phyloP scores from a whole-genome alignment of 164 flowering plant genomes.

The Nymphaea thermarum region DNA sequence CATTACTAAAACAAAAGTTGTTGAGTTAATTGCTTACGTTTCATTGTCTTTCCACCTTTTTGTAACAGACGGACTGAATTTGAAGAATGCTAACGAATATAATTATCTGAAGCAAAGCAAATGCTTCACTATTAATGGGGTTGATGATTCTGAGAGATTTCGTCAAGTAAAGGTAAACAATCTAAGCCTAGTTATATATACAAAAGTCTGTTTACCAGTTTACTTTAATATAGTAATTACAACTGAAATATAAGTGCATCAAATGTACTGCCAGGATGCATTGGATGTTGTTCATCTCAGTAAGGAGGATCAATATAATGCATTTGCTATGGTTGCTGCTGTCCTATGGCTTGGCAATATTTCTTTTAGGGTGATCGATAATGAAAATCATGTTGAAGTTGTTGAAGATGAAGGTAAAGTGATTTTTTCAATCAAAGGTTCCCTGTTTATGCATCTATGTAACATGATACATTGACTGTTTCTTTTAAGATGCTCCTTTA shows the following conservation, averaged over 20 bases:
- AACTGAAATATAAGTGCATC: not conserved
- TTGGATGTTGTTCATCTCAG: conserved; percentile 85
- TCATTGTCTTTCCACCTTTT: not conserved
- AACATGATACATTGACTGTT: too few relatives aligned
- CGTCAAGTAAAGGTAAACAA: conserved; percentile 49
- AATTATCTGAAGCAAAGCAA: conserved; percentile 84
- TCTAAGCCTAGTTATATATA: not conserved
- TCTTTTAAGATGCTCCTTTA: too few relatives aligned
- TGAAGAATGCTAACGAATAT: conserved; percentile 61
- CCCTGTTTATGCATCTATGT: too few relatives aligned
- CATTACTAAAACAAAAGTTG: not conserved
- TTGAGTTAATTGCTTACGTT: not conserved
- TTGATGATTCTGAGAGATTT: conserved; percentile 89
- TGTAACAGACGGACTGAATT: conserved; percentile 62
- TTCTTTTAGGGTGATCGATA: conserved; percentile 71
- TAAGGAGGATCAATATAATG: conserved; percentile 85
- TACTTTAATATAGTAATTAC: not conserved
- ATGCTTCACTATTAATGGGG: conserved; percentile 65
- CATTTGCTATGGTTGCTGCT: conserved; percentile 93
- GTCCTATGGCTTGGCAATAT: conserved; percentile 94
- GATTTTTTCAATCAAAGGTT: not conserved
- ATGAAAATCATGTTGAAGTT: conserved; percentile 91
- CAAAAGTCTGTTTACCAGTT: not conserved
- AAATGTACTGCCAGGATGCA: conserved; percentile 61
- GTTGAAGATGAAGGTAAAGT: conserved; percentile 76